These are phyloP conservation scores for Acephala macrosclerotiorum DNA, from an alignment of 2,329 filamentous ascomycete genomes.

Conservation along the genomic window DNA sequence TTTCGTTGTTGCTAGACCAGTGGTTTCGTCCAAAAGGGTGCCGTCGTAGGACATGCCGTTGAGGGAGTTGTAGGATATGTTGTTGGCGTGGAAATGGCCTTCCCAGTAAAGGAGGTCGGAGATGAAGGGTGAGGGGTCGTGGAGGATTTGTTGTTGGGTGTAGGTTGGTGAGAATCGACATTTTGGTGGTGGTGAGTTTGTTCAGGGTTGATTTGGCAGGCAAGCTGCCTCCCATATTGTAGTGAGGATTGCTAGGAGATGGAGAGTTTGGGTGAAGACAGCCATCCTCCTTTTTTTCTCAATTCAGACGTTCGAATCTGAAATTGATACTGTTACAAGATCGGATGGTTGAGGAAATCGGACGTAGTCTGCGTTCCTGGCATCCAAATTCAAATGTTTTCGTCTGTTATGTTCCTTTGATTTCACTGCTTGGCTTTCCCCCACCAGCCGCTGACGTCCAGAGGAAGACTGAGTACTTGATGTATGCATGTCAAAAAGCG, in stretches of 20 bases:
- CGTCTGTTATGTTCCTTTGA: no score
- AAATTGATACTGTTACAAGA: no score
- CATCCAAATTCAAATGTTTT: no score
- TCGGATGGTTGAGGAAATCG: no score
- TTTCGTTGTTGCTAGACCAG: slow-evolving; percentile 46
- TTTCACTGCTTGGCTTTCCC: no score
- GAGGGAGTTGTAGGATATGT: slow-evolving; percentile 49
- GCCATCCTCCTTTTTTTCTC: no score
- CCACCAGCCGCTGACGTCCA: no score
- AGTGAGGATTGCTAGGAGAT: not conserved
- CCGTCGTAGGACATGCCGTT: slow-evolving; percentile 54
- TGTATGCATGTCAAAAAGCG: no score
- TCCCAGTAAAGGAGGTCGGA: slow-evolving; percentile 52
- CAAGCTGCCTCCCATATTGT: not conserved
- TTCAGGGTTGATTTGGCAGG: not conserved
- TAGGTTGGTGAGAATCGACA: slow-evolving; percentile 40
- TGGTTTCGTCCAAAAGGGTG: slow-evolving; percentile 48
- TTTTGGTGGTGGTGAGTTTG: slow-evolving; percentile 47
- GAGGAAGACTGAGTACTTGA: no score
- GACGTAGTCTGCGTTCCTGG: no score
- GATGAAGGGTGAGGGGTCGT: slow-evolving; percentile 44
- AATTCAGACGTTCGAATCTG: no score
- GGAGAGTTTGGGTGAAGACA: not conserved
- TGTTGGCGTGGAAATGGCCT: slow-evolving; percentile 52
- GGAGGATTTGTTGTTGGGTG: slow-evolving; percentile 41